A percentile compares a stretch with the other conserved stretches of the same genome.
Conservation (phyloP, 306 rosid genomes). For the Citrullus colocynthis region DNA sequence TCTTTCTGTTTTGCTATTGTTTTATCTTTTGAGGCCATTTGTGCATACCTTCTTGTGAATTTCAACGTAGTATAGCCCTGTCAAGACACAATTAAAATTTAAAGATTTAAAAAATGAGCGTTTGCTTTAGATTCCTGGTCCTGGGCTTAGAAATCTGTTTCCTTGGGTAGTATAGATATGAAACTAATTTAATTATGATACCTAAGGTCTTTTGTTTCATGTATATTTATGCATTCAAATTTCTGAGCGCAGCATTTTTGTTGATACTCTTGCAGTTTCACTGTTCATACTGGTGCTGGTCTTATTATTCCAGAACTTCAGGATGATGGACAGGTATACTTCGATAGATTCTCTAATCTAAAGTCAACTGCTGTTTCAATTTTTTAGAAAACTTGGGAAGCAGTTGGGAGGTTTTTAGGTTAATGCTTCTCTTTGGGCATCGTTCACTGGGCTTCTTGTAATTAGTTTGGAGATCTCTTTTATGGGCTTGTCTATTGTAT, state of each 20-base stretch:
- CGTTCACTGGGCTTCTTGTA: background rate
- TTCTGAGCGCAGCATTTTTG: background rate
- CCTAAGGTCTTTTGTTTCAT: background rate
- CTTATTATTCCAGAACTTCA: slow-evolving; percentile 71
- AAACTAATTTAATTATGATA: background rate
- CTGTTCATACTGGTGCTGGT: slow-evolving; percentile 86
- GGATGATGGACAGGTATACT: slow-evolving; percentile 60
- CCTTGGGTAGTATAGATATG: background rate
- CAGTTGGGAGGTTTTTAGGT: background rate
- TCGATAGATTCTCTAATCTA: background rate
- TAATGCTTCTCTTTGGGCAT: background rate
- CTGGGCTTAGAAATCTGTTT: background rate
- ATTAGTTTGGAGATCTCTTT: background rate
- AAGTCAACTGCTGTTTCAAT: background rate
- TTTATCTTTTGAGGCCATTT: background rate
- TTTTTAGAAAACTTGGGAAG: background rate
- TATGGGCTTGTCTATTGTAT: background rate
- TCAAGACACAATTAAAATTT: background rate
- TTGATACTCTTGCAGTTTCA: slow-evolving; percentile 40
- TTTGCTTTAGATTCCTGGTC: background rate
- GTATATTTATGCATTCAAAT: background rate
- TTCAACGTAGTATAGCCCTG: background rate
- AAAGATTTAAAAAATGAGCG: background rate
- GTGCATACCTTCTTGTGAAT: background rate
- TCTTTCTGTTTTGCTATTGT: background rate